Evolutionary conservation across 2,329 filamentous ascomycete genomes (phyloP).

Genomic region (Blastomyces percursus): DNA sequence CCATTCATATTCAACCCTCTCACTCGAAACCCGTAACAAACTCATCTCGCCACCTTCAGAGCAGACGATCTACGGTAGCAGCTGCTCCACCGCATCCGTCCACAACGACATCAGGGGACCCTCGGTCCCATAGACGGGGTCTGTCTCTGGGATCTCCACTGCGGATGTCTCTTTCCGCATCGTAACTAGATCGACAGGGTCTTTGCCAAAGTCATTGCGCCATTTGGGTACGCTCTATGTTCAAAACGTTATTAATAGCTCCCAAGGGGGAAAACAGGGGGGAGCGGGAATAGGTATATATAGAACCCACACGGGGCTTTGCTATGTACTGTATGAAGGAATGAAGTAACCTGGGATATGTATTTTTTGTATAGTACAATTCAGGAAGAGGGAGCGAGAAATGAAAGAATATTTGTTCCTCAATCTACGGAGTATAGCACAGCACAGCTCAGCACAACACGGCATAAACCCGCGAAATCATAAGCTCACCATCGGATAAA

Average conservation of each 20-base stretch:
- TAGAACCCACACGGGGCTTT: no score
- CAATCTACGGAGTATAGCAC: no score
- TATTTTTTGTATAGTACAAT: no score
- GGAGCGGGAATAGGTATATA: no score
- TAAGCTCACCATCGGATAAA: constrained; percentile 25
- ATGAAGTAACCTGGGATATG: no score
- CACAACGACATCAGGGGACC: constrained; percentile 17
- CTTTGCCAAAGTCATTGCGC: constrained; percentile 17
- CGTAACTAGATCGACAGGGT: constrained; percentile 12
- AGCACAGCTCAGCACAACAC: no score
- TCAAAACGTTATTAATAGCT: neutral
- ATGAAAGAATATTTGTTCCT: no score
- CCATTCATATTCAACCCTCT: neutral
- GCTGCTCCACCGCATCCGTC: constrained; percentile 6
- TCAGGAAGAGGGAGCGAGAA: no score
- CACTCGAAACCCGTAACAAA: neutral
- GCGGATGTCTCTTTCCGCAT: constrained; percentile 11
- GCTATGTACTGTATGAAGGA: neutral
- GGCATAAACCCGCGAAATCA: neutral
- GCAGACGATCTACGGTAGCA: neutral
- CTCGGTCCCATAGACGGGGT: constrained; percentile 17
- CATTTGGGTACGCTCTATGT: constrained; percentile 16
- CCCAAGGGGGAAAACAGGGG: no score
- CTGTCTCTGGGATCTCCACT: constrained; percentile 15
- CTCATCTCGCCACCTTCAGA: neutral